Evolutionary conservation across 1,284 basidiomycete genomes (phyloP).

Genomic region (Wolfiporia cocos): DNA sequence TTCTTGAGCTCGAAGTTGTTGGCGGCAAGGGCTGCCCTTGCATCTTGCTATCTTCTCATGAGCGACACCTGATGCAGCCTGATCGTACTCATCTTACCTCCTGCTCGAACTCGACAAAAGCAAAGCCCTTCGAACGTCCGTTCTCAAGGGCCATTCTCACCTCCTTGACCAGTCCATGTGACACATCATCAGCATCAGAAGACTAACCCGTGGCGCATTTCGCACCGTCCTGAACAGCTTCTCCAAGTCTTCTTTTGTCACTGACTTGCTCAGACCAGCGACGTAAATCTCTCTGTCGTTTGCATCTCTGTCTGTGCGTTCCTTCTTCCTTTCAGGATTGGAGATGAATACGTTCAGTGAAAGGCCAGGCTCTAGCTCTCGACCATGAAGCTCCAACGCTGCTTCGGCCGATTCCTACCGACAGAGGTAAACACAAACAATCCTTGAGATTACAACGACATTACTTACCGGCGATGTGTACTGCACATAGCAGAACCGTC

Average conservation of each 20-base stretch:
- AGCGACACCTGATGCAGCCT: no score
- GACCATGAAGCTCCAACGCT: slow-evolving; percentile 74
- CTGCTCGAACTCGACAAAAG: slow-evolving; percentile 87
- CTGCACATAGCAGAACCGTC: slow-evolving; percentile 95
- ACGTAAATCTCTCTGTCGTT: slow-evolving; percentile 84
- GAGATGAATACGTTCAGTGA: slow-evolving; percentile 82
- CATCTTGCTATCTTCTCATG: slow-evolving; percentile 75
- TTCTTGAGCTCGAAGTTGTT: slow-evolving; percentile 86
- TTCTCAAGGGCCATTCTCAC: slow-evolving; percentile 75
- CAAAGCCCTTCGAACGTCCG: slow-evolving; percentile 79
- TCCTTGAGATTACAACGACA: background rate
- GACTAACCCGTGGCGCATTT: slow-evolving; percentile 1
- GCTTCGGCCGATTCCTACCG: slow-evolving; percentile 64
- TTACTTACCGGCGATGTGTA: slow-evolving; percentile 74
- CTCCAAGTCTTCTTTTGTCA: slow-evolving; percentile 67
- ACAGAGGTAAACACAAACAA: background rate
- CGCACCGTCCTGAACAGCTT: slow-evolving; percentile 71
- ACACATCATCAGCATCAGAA: slow-evolving; percentile 2
- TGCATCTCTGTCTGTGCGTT: slow-evolving; percentile 80
- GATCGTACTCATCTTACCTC: no score
- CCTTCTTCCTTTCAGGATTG: slow-evolving; percentile 85
- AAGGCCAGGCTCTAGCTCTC: slow-evolving; percentile 63
- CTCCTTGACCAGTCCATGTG: slow-evolving; percentile 69
- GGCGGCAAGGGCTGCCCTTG: slow-evolving; percentile 64
- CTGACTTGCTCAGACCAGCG: slow-evolving; percentile 74